Evolutionary conservation across 2,329 filamentous ascomycete species (phyloP), one percentile per base, ranked within the genome.

Genomic region (Talaromyces albobiverticillius): DNA sequence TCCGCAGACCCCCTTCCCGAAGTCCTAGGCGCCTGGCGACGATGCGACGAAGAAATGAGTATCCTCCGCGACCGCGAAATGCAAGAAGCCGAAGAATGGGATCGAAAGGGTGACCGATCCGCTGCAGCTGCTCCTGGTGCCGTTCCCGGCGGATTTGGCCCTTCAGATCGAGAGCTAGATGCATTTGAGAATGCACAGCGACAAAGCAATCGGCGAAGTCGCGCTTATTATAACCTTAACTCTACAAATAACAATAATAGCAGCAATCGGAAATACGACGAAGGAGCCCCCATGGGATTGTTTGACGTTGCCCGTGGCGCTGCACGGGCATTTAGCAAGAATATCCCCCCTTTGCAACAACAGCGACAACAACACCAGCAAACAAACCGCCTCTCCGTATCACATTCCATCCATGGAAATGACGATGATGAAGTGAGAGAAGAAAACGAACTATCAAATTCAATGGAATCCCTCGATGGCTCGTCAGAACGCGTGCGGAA

Each of bases 11-110:
- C 79, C 2, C 74, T 87, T 1, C 79, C 82, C 10, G 83, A 86
- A 60, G 82, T 86, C 23, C 74, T 87, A 0, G 76, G 74, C 6
- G 82, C 82, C 20, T 87, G 84, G 83, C 81, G 82, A 48, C 76
- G 82, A 42, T 84, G 81, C 64, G 84, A 87, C 65, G 79, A 82
- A 58, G 82, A 86, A 62, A 76, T 83, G 67, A 77, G 71, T 11
- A 69, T 72, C 2, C 72, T 85, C 10, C 77, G 82, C 46, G 71
- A 76, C 6, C 73, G 77, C 18, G 83, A 86, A 58, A 72, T 74
- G 14, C 75, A 77, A 57, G 82, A 80, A 58, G 83, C 84, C 63
- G 71, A 81, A 57, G 71, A 74, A 23, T 84, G 83, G 72, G 82
- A 86, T 61, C 72, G 79, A 36, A 76, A 76, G 26, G 82, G 79